Conservation (phyloP, 129 eudicot genomes). For the Dittrichia graveolens region DNA sequence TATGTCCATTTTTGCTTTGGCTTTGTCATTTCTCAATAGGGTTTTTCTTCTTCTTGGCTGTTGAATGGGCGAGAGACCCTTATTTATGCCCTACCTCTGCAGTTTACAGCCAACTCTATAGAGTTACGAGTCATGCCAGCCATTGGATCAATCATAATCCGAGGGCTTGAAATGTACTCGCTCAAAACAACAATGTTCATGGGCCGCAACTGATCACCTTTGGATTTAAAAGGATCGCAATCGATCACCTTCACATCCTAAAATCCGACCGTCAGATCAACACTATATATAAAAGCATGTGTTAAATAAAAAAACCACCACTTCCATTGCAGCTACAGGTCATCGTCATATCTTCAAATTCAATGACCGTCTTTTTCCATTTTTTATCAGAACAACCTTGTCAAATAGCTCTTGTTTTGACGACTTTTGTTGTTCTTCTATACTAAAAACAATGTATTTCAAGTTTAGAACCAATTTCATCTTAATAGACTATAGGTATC, state of each 20-base stretch:
- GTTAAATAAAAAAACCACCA: not conserved
- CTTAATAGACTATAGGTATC: not conserved
- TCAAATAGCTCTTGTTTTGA: not conserved
- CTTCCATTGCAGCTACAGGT: constrained; percentile 6
- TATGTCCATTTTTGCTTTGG: constrained; percentile 35
- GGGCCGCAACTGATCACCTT: not conserved
- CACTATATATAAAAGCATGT: not conserved
- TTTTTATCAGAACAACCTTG: not conserved
- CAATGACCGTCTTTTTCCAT: not conserved
- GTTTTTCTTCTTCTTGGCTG: not conserved
- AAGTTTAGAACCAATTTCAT: constrained; percentile 4
- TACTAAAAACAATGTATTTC: not conserved
- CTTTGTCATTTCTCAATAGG: constrained; percentile 6
- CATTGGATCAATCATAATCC: constrained; percentile 26
- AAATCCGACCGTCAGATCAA: constrained; percentile 1
- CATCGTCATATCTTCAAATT: constrained; percentile 9
- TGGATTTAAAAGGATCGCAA: not conserved
- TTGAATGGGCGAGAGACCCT: not conserved
- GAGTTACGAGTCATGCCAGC: constrained; percentile 3
- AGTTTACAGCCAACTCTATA: not conserved
- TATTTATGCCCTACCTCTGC: not conserved
- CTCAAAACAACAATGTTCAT: constrained; percentile 18
- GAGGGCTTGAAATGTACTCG: constrained; percentile 2
- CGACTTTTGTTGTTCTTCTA: not conserved
- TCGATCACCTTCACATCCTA: no score